Base-by-base conservation (phyloP, 2,329 filamentous ascomycete species). In the Xylariaceae sp. region DNA sequence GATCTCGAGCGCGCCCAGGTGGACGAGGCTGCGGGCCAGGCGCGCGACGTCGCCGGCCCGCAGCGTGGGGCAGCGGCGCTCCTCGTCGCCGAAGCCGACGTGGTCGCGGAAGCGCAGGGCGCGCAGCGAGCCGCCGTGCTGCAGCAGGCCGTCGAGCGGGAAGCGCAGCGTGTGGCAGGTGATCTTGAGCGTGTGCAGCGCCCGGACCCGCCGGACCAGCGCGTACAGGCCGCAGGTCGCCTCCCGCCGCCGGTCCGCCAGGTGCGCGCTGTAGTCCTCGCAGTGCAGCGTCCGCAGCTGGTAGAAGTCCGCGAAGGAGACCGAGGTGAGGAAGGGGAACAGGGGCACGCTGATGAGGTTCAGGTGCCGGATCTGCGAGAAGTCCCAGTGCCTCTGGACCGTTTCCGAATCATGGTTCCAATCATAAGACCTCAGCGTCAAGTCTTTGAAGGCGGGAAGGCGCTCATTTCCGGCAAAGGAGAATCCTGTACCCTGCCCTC, bases 341-440 rank as follows among this genome's bases (percentile, higher is more conserved):
- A 65, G 43, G 2, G 68, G 66, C 4, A 70, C 62, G 17, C 62
- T 61, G 17, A 64, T 42, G 21, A 70, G 53, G 19, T 59, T 50
- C 6, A 72, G 54, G 3, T 52, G 57, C 15, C 52, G 47, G 18
- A 72, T 55, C n/a, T 41, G 42, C 4, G 63, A 63, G 39, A 72
- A 61, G 44, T 69, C 58, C 67, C 67, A 72, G 36, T 70, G 64
- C 13, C 38, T 42, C 2, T 36, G 42, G 5, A 67, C 64, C 4
- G 59, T 58, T 3, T 56, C 49, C 0, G 43, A 30, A 1, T 49
- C 50, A 40, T 72, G 68, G 8, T 58, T 51, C 68, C 68, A 71
- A 50, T 70, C 62, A 40, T 72, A 72, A 2, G 63, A 68, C 31
- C 58, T 59, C 23, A 72, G 49, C 2, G 46, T 50, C 3, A 72